phyloP scores from a whole-genome alignment of 441 rosid species.

The Omphalea diandra region DNA sequence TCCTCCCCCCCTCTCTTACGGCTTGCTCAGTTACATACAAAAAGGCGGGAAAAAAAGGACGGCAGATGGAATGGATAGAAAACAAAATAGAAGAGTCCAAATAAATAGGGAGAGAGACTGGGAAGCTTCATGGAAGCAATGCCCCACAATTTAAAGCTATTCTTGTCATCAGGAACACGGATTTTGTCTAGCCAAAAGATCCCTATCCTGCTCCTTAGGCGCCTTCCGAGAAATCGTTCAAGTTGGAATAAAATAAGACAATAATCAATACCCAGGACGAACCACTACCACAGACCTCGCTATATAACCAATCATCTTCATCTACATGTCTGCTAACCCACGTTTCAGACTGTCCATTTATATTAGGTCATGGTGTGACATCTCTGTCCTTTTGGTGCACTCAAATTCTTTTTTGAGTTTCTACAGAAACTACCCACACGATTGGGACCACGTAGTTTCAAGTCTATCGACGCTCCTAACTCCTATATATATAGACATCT shows the following conservation, averaged over 20 bases:
- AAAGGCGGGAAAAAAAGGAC: neutral
- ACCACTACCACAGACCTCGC: neutral
- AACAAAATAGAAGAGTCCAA: slow-evolving; percentile 32
- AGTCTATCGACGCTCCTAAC: too few species aligned
- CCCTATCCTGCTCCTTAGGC: slow-evolving; percentile 25
- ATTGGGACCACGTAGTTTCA: slow-evolving; percentile 1
- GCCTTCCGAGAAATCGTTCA: slow-evolving; percentile 46
- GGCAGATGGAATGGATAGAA: neutral
- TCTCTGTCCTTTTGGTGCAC: neutral
- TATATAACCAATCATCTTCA: neutral
- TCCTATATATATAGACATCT: neutral
- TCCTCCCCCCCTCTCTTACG: too few species aligned
- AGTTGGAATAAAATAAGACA: neutral
- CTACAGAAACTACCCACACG: neutral
- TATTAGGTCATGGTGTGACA: too few species aligned
- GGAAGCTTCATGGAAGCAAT: slow-evolving; percentile 51
- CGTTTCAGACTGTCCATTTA: slow-evolving; percentile 10
- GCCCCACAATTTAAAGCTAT: slow-evolving; percentile 27
- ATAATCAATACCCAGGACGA: neutral
- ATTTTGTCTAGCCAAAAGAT: too few species aligned
- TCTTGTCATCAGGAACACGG: slow-evolving; percentile 5
- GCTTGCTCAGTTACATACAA: neutral
- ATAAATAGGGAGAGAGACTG: slow-evolving; percentile 9
- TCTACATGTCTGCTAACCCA: neutral
- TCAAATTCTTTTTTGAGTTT: neutral